phyloP scores from a whole-genome alignment of 225 moss, liverwort and hornwort species.

The Thuidium tamariscinum region DNA sequence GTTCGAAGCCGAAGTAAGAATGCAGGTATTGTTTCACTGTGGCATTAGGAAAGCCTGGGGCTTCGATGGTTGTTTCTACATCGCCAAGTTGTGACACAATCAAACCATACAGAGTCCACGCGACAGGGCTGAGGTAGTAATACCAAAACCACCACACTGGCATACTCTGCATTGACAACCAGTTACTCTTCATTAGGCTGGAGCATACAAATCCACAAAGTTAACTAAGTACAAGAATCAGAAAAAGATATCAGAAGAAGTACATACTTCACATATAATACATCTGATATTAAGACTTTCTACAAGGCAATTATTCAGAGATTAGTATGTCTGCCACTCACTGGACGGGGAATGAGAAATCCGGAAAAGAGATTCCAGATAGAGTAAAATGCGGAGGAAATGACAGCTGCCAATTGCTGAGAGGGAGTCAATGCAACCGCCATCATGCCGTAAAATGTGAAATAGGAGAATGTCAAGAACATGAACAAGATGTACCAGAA shows the following conservation, averaged over 20 bases:
- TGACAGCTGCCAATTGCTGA: constrained; percentile 79
- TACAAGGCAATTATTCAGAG: not conserved
- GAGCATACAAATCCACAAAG: not conserved
- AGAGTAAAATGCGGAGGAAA: constrained; percentile 82
- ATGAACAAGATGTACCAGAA: constrained; percentile 81
- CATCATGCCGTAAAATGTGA: constrained; percentile 98
- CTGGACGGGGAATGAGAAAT: constrained; percentile 69
- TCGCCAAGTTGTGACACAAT: constrained; percentile 82
- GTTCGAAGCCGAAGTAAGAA: constrained; percentile 57
- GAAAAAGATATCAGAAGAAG: not conserved
- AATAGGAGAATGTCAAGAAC: constrained; percentile 83
- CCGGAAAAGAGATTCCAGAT: constrained; percentile 95
- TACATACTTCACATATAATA: not conserved
- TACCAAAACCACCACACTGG: constrained; percentile 90
- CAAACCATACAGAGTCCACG: constrained; percentile 89
- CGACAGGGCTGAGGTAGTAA: constrained; percentile 75
- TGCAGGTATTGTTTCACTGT: constrained; percentile 35
- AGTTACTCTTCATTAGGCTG: not conserved
- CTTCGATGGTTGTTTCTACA: constrained; percentile 13
- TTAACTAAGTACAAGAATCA: not conserved
- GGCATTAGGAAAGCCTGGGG: constrained; percentile 14
- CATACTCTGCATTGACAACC: constrained; percentile 50
- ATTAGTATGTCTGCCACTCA: not conserved
- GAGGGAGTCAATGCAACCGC: constrained; percentile 81
- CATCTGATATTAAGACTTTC: not conserved